Evolutionary conservation across 352 stramenopile species (phyloP), one percentile per base, ranked within the genome.

Genomic region (Globisporangium barbulae): DNA sequence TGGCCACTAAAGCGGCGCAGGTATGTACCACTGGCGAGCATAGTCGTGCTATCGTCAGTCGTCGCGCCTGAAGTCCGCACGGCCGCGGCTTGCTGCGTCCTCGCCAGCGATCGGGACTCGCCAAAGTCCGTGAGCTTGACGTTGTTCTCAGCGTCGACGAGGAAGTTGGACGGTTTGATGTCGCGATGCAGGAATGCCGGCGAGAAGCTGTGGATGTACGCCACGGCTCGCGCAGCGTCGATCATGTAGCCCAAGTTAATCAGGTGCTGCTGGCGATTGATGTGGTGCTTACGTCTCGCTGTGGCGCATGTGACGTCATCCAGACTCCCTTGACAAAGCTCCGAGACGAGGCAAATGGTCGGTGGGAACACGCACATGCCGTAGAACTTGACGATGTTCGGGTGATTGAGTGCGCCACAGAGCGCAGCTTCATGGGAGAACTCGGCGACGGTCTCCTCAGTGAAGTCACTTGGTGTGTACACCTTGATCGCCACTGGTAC

Each of bases 321-420:
- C 3, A 81, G 66, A 22, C 60, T 83, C 7, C 60, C 76, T 44
- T 63, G 69, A 44, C 76, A 93, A n/a, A 83, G 60, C 66, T 88
- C 75, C 10, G 70, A 91, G 5, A 93, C 79, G 0, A 93, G 54
- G 39, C 81, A 91, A 21, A 93, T 86, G 8, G 82, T 90, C 2
- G 85, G 81, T 21, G 83, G 83, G 28, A 71, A 88, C 9, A 94
- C 79, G 57, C 86, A 94, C 78, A 94, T 88, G 31, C 84, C 86
- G 59, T 90, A 88, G 67, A 94, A 94, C 61, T 75, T 81, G 62
- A 91, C 78, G 52, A 94, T 84, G 64, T 94, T 94, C 1, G 86
- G 81, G 57, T 94, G 85, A 41, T 85, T 68, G 5, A 94, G 71
- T n/a, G 81, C 73, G 7, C 80, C 77, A 62, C 81, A 94, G 9